A percentile compares a stretch with the other conserved stretches of the same genome.
phyloP scores from a whole-genome alignment of 805 yeast species.

The Candida jianshihensis region DNA sequence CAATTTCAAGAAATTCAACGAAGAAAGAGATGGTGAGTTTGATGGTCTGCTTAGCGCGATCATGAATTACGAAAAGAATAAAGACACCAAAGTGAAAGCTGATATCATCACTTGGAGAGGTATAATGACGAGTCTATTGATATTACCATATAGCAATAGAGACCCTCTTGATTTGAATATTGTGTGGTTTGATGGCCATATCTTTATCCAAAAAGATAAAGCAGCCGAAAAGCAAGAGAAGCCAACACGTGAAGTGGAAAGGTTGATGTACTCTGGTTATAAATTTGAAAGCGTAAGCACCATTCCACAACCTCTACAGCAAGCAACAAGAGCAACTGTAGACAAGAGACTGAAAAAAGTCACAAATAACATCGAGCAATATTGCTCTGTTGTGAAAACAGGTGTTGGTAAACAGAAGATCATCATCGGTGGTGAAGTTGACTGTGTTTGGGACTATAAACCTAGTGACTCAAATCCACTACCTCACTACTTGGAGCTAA shows the following conservation, averaged over 20 bases:
- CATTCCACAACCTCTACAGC: conserved; percentile 67
- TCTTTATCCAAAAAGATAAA: conserved; percentile 46
- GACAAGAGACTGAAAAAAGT: conserved; percentile 55
- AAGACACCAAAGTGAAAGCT: conserved; percentile 38
- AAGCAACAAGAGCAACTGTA: conserved; percentile 55
- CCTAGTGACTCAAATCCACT: conserved; percentile 41
- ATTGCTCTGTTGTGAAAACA: conserved; percentile 71
- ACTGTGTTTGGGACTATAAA: conserved; percentile 79
- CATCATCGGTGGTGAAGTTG: conserved; percentile 84
- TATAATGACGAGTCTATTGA: conserved; percentile 63
- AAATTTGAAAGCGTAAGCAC: conserved; percentile 82
- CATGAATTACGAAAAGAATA: conserved; percentile 43
- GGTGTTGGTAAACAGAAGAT: conserved; percentile 71
- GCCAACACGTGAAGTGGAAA: conserved; percentile 25
- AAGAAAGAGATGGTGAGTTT: conserved; percentile 49
- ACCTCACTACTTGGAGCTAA: conserved; percentile 77
- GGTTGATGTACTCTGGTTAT: conserved; percentile 61
- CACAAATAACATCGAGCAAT: conserved; percentile 73
- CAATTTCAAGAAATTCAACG: conserved; percentile 51
- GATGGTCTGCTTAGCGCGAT: conserved; percentile 53
- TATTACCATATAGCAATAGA: conserved; percentile 52
- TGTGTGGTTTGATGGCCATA: conserved; percentile 66
- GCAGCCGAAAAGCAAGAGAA: conserved; percentile 18
- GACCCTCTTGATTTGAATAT: conserved; percentile 58
- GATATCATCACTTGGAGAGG: conserved; percentile 86